A percentile compares a stretch with the other conserved stretches of the same genome.
Evolutionary conservation across 768 basidiomycete species (phyloP).

Genomic region (Tephrocybe sp.): DNA sequence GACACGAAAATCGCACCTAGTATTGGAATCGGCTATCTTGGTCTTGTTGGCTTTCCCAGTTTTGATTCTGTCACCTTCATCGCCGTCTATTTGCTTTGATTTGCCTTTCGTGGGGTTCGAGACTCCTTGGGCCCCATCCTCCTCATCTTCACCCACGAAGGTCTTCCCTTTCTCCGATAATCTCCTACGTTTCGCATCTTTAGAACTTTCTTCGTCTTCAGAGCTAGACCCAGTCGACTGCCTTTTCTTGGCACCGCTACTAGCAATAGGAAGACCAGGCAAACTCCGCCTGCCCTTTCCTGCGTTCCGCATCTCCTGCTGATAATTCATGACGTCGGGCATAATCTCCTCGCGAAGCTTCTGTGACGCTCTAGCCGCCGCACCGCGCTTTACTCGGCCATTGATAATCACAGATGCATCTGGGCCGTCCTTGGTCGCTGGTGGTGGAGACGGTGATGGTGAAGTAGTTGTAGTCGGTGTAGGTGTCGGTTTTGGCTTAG

Average conservation of each 20-base stretch:
- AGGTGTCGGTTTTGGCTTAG: conserved; percentile 9
- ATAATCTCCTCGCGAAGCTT: conserved; percentile 66
- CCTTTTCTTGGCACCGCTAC: conserved; percentile 16
- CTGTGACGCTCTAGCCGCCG: conserved; percentile 48
- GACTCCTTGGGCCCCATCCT: conserved; percentile 4
- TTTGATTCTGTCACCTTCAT: conserved; percentile 7
- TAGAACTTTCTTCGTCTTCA: conserved; percentile 10
- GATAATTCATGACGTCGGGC: conserved; percentile 73
- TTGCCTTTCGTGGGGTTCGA: conserved; percentile 14
- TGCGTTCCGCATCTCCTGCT: conserved; percentile 62
- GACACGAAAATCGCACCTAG: conserved; percentile 3
- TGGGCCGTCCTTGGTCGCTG: conserved; percentile 11
- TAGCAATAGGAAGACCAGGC: conserved; percentile 21
- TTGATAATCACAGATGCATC: conserved; percentile 9
- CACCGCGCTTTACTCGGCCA: conserved; percentile 32
- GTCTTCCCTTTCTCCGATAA: conserved; percentile 16
- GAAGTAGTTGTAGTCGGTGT: neutral
- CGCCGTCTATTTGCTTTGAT: conserved; percentile 22
- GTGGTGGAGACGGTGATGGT: conserved; percentile 11
- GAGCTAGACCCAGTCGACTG: conserved; percentile 2
- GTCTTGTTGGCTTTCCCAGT: conserved; percentile 15
- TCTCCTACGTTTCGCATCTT: conserved; percentile 10
- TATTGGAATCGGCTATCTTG: conserved; percentile 15
- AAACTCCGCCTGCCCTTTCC: conserved; percentile 33
- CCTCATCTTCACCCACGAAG: conserved; percentile 9